phyloP scores from a whole-genome alignment of 805 yeast species.

The Metschnikowia vanudenii region DNA sequence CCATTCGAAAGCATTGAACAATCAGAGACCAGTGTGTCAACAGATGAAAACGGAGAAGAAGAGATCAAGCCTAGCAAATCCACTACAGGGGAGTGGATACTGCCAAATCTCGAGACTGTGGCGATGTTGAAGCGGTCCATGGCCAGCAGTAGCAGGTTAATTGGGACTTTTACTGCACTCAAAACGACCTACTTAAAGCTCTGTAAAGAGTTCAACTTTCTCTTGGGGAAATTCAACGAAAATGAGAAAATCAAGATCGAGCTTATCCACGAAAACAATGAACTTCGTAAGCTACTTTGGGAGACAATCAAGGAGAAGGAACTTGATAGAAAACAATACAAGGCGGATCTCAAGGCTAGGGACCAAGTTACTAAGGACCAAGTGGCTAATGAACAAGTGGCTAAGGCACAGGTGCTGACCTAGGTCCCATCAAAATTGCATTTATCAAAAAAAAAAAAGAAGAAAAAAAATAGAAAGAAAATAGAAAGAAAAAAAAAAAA shows the following conservation, averaged over 20 bases:
- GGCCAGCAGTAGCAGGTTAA: slow-evolving; percentile 26
- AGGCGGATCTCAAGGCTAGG: slow-evolving; percentile 12
- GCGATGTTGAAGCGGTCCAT: slow-evolving; percentile 24
- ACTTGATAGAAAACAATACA: slow-evolving; percentile 19
- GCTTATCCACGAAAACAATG: slow-evolving; percentile 37
- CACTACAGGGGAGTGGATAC: not conserved
- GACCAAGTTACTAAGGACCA: not conserved
- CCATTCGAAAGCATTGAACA: slow-evolving; percentile 14
- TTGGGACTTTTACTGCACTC: slow-evolving; percentile 33
- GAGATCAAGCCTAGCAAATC: not conserved
- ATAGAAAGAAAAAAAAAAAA: no score
- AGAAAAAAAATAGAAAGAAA: no score
- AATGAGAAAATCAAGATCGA: slow-evolving; percentile 35
- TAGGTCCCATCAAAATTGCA: no score
- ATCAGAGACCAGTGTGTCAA: slow-evolving; percentile 16
- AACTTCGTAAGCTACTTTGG: slow-evolving; percentile 28
- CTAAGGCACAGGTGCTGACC: no score
- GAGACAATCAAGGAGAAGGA: slow-evolving; percentile 31
- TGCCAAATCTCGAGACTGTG: slow-evolving; percentile 18
- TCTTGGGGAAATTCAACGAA: slow-evolving; percentile 36
- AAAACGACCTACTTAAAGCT: slow-evolving; percentile 36
- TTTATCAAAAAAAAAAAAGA: no score
- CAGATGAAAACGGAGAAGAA: slow-evolving; percentile 6
- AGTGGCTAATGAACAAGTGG: no score
- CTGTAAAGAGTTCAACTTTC: slow-evolving; percentile 38